Evolutionary conservation across 345 rosid genomes (phyloP), one percentile per base, ranked within the genome.

Genomic region (Gossypium rotundifolium): DNA sequence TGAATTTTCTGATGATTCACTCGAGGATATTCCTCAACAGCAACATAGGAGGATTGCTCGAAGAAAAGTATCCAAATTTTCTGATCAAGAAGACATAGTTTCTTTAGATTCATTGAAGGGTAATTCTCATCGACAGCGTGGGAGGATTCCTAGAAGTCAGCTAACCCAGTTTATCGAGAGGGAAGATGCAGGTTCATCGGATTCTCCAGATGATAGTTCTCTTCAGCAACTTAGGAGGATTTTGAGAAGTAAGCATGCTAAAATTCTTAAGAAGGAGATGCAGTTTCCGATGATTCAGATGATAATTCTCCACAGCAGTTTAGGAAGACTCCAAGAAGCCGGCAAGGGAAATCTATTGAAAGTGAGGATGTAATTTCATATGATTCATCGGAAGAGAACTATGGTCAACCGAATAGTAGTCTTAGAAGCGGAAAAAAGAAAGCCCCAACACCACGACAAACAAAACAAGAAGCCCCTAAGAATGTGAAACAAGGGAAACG

Each of bases 1-100:
- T 68, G 74, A 38, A 64, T 27, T 51, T 81, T 85, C 86, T 27
- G 87, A 83, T 78, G 85, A 76, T 80, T 88, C 84, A 6, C 69
- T 60, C 25, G 88, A 78, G 65, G 86, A 76, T n/a, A 66, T 65
- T 53, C 29, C 68, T 52, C 57, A 7, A 46, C 76, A 51, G 75
- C 79, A 48, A 48, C 65, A 38, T 11, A 66, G 77, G 57, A 71
- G 65, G 52, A 17, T 77, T 75, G 70, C 79, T 20, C 78, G 69
- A 81, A 74, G 81, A 74, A 84, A 65, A 57, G 73, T 38, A 42
- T 25, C 83, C 40, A 83, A 77, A 73, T 68, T 44, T 71, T 52
- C 66, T 33, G 84, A 73, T 70, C 67, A 60, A 54, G 60, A 55
- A 55, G 27, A 55, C 10, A 9, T 54, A n/a, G 60, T 58, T 57